Evolutionary conservation across 2,329 filamentous ascomycete species (phyloP).

Genomic region (Aurifilum marmelostoma): DNA sequence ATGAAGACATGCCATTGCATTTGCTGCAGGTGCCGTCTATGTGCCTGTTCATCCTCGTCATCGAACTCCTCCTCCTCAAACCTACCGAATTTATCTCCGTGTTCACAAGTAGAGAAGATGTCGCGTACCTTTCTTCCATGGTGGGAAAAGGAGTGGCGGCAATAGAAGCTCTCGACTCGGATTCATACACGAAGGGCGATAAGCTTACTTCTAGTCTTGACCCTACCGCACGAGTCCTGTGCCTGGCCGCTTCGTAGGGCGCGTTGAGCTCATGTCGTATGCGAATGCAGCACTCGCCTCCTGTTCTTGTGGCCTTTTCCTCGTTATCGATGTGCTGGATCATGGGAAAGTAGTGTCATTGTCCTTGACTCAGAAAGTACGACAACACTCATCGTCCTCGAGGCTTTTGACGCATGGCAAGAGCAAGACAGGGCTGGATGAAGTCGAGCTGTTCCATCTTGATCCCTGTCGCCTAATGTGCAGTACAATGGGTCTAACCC

Average conservation of each 20-base stretch:
- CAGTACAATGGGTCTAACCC: background rate
- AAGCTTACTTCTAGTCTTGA: conserved; percentile 9
- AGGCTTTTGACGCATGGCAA: background rate
- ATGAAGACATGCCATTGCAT: background rate
- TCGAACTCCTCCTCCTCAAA: background rate
- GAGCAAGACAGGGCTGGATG: background rate
- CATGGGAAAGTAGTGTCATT: background rate
- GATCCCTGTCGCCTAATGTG: background rate
- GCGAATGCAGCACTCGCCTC: background rate
- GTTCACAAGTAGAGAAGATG: background rate
- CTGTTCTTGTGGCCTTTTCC: background rate
- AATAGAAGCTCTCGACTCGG: background rate
- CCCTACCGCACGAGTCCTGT: background rate
- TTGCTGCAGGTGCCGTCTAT: background rate
- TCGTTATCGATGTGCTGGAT: background rate
- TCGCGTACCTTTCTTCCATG: background rate
- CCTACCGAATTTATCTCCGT: background rate
- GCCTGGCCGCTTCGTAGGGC: conserved; percentile 2
- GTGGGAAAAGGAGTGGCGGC: background rate
- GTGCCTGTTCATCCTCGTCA: background rate
- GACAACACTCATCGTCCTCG: background rate
- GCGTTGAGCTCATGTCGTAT: conserved; percentile 4
- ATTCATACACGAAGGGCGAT: background rate
- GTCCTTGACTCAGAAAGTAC: background rate
- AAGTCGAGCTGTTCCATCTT: background rate